Percentiles rank a stretch among this genome's conserved stretches.
phyloP scores from a whole-genome alignment of 768 basidiomycete genomes.

The Gyrodon lividus region DNA sequence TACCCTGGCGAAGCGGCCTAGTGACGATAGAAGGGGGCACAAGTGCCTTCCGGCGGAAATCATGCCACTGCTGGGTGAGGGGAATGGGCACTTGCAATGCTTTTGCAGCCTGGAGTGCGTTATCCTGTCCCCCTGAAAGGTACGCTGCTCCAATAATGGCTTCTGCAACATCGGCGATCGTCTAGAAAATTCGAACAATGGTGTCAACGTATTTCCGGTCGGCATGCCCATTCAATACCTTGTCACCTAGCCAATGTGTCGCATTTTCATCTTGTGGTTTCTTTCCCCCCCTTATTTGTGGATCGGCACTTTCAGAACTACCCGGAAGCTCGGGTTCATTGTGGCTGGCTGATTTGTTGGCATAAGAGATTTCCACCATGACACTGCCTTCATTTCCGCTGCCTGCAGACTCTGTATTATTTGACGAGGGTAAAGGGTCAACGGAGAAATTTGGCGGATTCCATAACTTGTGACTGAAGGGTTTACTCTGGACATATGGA shows the following conservation, averaged over 20 bases:
- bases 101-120: conserved; percentile 63
- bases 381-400: conserved; percentile 33
- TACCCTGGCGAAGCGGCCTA: conserved; percentile 45
- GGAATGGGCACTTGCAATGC: conserved; percentile 65
- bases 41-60: conserved; percentile 53
- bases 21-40: conserved; percentile 43
- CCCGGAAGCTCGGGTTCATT: conserved; percentile 8
- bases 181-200: conserved; percentile 40
- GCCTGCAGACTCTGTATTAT: conserved; percentile 18
- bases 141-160: conserved; percentile 84
- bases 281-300: conserved; percentile 37
- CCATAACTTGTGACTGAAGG: conserved; percentile 69
- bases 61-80: conserved; percentile 65
- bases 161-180: conserved; percentile 81
- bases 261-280: conserved; percentile 39
- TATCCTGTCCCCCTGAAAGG: conserved; percentile 66
- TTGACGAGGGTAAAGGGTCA: conserved; percentile 20
- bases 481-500: conserved; percentile 69
- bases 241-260: conserved; percentile 70
- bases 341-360: conserved; percentile 10
- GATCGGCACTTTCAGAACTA: neutral
- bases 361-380: conserved; percentile 6
- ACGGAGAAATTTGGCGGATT: conserved; percentile 46
- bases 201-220: conserved; percentile 11
- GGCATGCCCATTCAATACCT: conserved; percentile 43